Conservation (phyloP, 2,329 filamentous ascomycete species). For the Tolypocladium cylindrosporum region DNA sequence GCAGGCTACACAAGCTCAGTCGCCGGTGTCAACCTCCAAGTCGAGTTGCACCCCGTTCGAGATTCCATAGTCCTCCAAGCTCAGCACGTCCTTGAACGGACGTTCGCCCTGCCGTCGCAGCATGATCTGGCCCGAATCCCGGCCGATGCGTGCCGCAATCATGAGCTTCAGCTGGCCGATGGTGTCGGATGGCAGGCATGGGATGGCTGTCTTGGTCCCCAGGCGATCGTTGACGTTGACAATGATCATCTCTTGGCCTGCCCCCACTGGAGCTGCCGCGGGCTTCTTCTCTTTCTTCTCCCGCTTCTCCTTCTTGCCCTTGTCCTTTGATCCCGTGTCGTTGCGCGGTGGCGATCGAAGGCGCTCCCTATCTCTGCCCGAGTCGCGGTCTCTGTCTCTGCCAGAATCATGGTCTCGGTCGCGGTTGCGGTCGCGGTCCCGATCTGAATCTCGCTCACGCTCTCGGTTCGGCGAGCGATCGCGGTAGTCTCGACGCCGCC, state of each 20-base stretch:
- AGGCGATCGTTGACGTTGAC: slow-evolving; percentile 92
- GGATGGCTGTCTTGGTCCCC: slow-evolving; percentile 90
- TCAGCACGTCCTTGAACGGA: slow-evolving; percentile 87
- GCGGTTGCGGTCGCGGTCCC: slow-evolving; percentile 22
- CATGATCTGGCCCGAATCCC: slow-evolving; percentile 84
- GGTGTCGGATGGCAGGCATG: slow-evolving; percentile 75
- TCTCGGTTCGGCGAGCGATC: slow-evolving; percentile 24
- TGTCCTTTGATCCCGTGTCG: slow-evolving; percentile 23
- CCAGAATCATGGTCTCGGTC: slow-evolving; percentile 17
- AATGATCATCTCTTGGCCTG: slow-evolving; percentile 76
- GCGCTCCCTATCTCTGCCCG: slow-evolving; percentile 14
- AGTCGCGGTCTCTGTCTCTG: slow-evolving; percentile 19
- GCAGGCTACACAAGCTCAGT: slow-evolving; percentile 24
- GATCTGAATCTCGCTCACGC: slow-evolving; percentile 15
- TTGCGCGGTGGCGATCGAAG: slow-evolving; percentile 10
- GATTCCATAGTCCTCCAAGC: slow-evolving; percentile 85
- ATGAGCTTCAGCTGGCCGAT: slow-evolving; percentile 84
- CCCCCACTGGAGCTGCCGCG: slow-evolving; percentile 12
- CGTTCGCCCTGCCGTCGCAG: slow-evolving; percentile 85
- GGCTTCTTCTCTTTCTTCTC: slow-evolving; percentile 24
- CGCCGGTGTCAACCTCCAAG: slow-evolving; percentile 51
- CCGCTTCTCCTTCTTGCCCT: slow-evolving; percentile 23
- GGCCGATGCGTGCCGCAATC: slow-evolving; percentile 80
- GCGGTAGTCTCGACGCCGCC: slow-evolving; percentile 34
- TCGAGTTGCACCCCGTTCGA: slow-evolving; percentile 73